phyloP scores from a whole-genome alignment of 2,329 filamentous ascomycete genomes.

The Sporothrix schenckii region DNA sequence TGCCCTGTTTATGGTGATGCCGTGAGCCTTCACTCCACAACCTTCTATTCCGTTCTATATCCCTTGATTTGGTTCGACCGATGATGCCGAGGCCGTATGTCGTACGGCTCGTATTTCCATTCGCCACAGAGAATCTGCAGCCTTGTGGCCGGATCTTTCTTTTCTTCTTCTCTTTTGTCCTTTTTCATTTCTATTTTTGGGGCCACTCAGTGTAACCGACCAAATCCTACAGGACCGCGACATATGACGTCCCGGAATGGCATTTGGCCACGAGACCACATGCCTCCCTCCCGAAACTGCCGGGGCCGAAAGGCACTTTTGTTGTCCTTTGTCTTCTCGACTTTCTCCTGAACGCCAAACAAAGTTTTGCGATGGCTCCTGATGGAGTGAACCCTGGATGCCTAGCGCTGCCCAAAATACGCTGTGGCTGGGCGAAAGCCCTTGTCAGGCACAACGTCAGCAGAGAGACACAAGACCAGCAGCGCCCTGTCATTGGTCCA shows the following conservation, averaged over 20 bases:
- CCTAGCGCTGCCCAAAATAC: not conserved
- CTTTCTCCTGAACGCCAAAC: no score
- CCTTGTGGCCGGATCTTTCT: not conserved
- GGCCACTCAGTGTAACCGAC: no score
- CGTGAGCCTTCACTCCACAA: not conserved
- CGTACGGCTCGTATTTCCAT: not conserved
- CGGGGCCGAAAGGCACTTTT: not conserved
- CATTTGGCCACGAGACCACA: not conserved
- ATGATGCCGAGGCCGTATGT: not conserved
- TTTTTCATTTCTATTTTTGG: not conserved
- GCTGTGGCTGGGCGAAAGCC: conserved; percentile 11
- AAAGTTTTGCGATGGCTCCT: not conserved
- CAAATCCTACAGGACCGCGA: no score
- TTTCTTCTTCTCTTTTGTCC: not conserved
- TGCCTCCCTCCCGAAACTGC: conserved; percentile 10
- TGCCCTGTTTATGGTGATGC: not conserved
- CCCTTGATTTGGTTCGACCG: no score
- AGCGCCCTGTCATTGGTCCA: conserved; percentile 17
- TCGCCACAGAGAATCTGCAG: not conserved
- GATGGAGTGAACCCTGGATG: not conserved
- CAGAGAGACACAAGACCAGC: not conserved
- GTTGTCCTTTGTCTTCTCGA: not conserved
- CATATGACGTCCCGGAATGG: not conserved
- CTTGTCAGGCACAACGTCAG: conserved; percentile 12
- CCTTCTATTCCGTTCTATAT: no score